Base-by-base conservation (phyloP, 2,329 filamentous ascomycete genomes). In the Fusarium temperatum region DNA sequence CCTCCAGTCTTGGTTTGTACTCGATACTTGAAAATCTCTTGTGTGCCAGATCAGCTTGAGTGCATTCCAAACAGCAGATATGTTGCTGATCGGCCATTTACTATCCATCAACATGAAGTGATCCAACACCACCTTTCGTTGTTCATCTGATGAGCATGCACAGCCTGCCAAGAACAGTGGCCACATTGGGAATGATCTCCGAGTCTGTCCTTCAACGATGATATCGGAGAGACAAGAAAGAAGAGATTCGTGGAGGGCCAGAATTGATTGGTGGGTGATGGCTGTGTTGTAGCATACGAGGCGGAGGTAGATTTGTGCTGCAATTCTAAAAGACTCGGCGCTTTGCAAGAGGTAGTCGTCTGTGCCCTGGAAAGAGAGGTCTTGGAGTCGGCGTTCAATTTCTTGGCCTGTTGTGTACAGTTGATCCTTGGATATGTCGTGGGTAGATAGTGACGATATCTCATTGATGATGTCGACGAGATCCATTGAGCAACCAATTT, bases 111-210 rank as follows among this genome's bases (percentile, higher is more conserved):
- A 32, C 5, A 66, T 36, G 38, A 77, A 77, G 9, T 74, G 58
- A 22, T 72, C 70, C 38, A 78, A 35, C 30, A 77, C 70, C 7
- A 41, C 26, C 39, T 77, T 77, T 36, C 75, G 75, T 38, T 77
- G 74, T 12, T 74, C 58, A 18, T 77, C 75, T 9, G 65, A 70
- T 6, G 72, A 75, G 30, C 75, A 77, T 24, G 74, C 50, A 9
- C 75, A 77, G n/a, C 75, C 75, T 14, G 75, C 75, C 26, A 77
- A 26, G 42, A 77, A 77, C 3, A 77, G 68, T 1, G 75, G 75
- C 75, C 75, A 77, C 75, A 77, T 77, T 3, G 75, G 75, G 12
- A 77, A 77, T 11, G 70, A 77, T 50, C 75, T 59, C 12, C 75
- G 68, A 13, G 62, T 38, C 26, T 76, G 74, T 30, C 69, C 58